Conservation (phyloP, 1,284 basidiomycete genomes). For the Ceratobasidium papillatum region DNA sequence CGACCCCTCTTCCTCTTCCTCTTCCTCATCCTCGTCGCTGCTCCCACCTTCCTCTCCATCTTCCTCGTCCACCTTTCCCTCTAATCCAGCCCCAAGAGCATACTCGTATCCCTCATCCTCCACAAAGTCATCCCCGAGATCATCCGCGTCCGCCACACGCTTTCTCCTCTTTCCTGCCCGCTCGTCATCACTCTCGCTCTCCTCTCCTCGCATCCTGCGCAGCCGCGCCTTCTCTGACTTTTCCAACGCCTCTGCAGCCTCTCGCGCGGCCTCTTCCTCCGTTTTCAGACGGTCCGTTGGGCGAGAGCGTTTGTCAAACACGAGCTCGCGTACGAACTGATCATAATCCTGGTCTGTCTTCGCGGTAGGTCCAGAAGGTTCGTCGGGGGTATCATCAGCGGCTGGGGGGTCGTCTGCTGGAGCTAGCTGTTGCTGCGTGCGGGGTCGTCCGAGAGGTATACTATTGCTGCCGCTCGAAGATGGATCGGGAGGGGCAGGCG, state of each 20-base stretch:
- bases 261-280: slow-evolving; percentile 90
- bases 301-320: slow-evolving; percentile 92
- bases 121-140: slow-evolving; percentile 90
- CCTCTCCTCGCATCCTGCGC: slow-evolving; percentile 88
- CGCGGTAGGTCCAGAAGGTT: slow-evolving; percentile 51
- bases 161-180: slow-evolving; percentile 58
- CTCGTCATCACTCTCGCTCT: slow-evolving; percentile 67
- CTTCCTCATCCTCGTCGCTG: slow-evolving; percentile 49
- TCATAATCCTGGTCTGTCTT: slow-evolving; percentile 78
- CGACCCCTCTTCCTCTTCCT: slow-evolving; percentile 49
- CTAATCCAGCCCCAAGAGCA: slow-evolving; percentile 64
- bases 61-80: slow-evolving; percentile 48
- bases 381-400: neutral
- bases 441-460: slow-evolving; percentile 51
- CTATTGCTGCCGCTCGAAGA: slow-evolving; percentile 51
- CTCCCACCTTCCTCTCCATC: slow-evolving; percentile 49
- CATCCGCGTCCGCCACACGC: slow-evolving; percentile 72
- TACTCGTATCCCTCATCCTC: slow-evolving; percentile 59
- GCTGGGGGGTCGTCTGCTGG: neutral
- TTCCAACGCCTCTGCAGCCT: slow-evolving; percentile 88
- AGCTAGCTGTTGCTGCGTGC: neutral
- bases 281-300: slow-evolving; percentile 97
- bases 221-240: slow-evolving; percentile 83
- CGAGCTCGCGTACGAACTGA: slow-evolving; percentile 89
- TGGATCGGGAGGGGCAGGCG: slow-evolving; percentile 57